These are phyloP conservation scores for Kurtzmaniella quercitrusa DNA, from an alignment of 1,139 yeast genomes.

Conservation along the genomic window DNA sequence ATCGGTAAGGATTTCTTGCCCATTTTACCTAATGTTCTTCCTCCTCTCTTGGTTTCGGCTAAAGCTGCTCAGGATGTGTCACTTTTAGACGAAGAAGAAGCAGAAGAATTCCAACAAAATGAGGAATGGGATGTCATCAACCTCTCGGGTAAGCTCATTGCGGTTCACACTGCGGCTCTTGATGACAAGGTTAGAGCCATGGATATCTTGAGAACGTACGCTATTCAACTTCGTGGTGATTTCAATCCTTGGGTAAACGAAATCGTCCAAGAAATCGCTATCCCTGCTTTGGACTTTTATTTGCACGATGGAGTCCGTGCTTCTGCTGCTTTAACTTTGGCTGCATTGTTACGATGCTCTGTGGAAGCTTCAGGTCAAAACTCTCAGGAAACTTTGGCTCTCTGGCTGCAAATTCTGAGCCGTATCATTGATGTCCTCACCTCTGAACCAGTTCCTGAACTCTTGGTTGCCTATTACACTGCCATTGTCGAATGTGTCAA, in stretches of 20 bases:
- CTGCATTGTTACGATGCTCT: constrained; percentile 69
- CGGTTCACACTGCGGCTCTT: constrained; percentile 85
- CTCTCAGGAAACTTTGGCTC: constrained; percentile 53
- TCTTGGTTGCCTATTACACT: constrained; percentile 72
- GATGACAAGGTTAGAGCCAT: constrained; percentile 93
- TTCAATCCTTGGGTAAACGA: constrained; percentile 83
- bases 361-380: constrained; percentile 56
- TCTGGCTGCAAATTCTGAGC: constrained; percentile 72
- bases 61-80: constrained; percentile 88
- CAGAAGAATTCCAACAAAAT: constrained; percentile 73
- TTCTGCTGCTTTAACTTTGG: constrained; percentile 80
- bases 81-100: constrained; percentile 82
- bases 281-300: constrained; percentile 87
- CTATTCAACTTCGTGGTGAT: constrained; percentile 75
- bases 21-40: constrained; percentile 83
- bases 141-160: constrained; percentile 87
- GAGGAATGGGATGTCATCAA: constrained; percentile 97
- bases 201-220: constrained; percentile 84
- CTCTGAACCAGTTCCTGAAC: constrained; percentile 80
- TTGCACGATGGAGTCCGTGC: constrained; percentile 94
- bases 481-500: constrained; percentile 67
- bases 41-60: constrained; percentile 80
- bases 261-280: constrained; percentile 70
- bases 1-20: constrained; percentile 85
- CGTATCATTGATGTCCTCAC: constrained; percentile 66